Evolutionary conservation across 202 grass and related monocot genomes (phyloP).

Genomic region (Carex arenaria): DNA sequence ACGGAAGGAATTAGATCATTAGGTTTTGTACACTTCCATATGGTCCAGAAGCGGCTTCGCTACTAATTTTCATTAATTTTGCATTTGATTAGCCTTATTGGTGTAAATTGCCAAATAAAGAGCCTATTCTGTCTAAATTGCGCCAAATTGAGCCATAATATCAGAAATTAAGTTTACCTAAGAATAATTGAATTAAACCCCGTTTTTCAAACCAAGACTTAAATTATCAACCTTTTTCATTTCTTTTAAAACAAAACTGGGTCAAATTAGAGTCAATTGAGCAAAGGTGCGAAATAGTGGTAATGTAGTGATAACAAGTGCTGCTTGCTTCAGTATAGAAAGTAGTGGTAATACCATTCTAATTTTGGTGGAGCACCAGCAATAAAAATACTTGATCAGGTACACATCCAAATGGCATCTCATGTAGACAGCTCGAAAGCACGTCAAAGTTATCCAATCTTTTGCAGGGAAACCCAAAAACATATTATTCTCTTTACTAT

Average conservation of each 20-base stretch:
- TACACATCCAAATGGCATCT: background rate
- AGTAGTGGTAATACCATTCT: background rate
- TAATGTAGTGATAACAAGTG: background rate
- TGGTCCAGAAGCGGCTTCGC: background rate
- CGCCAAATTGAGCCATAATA: background rate
- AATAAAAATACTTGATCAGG: background rate
- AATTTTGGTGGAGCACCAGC: background rate
- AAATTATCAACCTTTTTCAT: background rate
- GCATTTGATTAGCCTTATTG: background rate
- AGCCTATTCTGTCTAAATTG: background rate
- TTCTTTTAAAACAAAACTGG: background rate
- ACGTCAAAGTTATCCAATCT: background rate
- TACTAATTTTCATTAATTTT: background rate
- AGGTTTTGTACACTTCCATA: background rate
- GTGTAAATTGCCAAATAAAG: background rate
- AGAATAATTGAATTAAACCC: background rate
- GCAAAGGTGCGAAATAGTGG: background rate
- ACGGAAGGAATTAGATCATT: background rate
- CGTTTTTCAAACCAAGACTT: background rate
- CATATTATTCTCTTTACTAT: background rate
- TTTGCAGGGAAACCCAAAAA: background rate
- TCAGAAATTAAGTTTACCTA: background rate
- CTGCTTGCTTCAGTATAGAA: background rate
- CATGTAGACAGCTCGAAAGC: background rate
- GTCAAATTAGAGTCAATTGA: background rate